A percentile compares a stretch with the other conserved stretches of the same genome.
These are phyloP conservation scores for Mycena olivaceomarginata DNA, from an alignment of 768 basidiomycete genomes.

Conservation along the genomic window DNA sequence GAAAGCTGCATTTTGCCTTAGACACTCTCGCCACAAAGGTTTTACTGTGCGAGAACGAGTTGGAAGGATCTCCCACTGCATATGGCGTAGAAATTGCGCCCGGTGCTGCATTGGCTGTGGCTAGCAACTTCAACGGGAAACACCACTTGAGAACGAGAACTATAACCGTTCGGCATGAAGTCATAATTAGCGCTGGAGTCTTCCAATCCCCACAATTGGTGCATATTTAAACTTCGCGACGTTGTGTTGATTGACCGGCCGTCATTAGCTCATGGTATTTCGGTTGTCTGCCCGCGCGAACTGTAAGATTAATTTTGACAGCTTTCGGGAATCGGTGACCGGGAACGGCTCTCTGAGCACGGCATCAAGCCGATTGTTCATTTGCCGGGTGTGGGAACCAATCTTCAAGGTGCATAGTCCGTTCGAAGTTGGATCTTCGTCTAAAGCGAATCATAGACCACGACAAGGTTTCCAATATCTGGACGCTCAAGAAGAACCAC, in stretches of 20 bases:
- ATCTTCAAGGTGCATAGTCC: slow-evolving; percentile 54
- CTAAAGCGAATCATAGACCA: slow-evolving; percentile 48
- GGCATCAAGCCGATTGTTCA: slow-evolving; percentile 53
- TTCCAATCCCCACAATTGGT: slow-evolving; percentile 31
- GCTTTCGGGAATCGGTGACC: slow-evolving; percentile 60
- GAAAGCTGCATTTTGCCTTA: slow-evolving; percentile 44
- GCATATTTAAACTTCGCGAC: not conserved
- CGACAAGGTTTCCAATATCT: slow-evolving; percentile 55
- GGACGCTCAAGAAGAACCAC: slow-evolving; percentile 53
- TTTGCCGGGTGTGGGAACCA: slow-evolving; percentile 60
- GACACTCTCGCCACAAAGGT: slow-evolving; percentile 54
- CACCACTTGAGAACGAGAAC: slow-evolving; percentile 33
- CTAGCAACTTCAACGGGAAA: slow-evolving; percentile 52
- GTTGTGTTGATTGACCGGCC: not conserved
- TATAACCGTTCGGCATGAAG: slow-evolving; percentile 50
- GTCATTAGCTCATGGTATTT: slow-evolving; percentile 48
- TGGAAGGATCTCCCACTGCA: slow-evolving; percentile 34
- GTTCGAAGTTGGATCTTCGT: not conserved
- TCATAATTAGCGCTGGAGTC: slow-evolving; percentile 53
- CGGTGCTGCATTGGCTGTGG: slow-evolving; percentile 50
- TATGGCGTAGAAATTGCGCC: slow-evolving; percentile 49
- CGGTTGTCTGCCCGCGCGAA: not conserved
- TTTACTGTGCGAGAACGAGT: slow-evolving; percentile 43
- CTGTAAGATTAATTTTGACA: slow-evolving; percentile 15
- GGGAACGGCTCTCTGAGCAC: slow-evolving; percentile 45